phyloP scores from a whole-genome alignment of 345 rosid genomes.

The Salix exigua region DNA sequence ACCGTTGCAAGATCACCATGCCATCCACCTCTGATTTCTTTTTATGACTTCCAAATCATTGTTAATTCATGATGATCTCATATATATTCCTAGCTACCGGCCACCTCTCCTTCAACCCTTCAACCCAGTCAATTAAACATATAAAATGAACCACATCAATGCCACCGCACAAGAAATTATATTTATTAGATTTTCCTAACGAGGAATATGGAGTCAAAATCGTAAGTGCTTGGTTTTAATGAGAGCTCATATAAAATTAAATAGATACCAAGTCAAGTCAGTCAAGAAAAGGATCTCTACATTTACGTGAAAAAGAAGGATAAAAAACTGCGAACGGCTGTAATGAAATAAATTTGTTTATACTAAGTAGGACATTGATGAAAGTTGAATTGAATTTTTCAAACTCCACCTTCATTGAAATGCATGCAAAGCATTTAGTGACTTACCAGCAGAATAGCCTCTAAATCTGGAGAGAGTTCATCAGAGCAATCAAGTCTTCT shows the following conservation, averaged over 20 bases:
- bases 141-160: neutral
- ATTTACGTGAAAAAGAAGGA: neutral
- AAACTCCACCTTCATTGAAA: slow-evolving; percentile 20
- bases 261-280: neutral
- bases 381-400: slow-evolving; percentile 25
- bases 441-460: slow-evolving; percentile 20
- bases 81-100: neutral
- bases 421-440: slow-evolving; percentile 29
- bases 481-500: neutral
- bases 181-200: neutral
- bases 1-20: no score
- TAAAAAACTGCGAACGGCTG: neutral
- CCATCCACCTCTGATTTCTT: no score
- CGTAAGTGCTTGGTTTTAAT: neutral
- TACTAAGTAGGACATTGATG: neutral
- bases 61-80: neutral
- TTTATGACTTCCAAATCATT: no score
- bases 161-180: neutral
- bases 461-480: slow-evolving; percentile 10
- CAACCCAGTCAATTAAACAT: neutral
- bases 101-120: neutral
- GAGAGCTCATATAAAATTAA: neutral
- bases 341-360: neutral
- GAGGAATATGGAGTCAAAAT: neutral
- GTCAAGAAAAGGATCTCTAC: neutral